Evolutionary conservation across 305 asterid genomes (phyloP), one percentile per base, ranked within the genome.

Genomic region (Fraxinus greggii): DNA sequence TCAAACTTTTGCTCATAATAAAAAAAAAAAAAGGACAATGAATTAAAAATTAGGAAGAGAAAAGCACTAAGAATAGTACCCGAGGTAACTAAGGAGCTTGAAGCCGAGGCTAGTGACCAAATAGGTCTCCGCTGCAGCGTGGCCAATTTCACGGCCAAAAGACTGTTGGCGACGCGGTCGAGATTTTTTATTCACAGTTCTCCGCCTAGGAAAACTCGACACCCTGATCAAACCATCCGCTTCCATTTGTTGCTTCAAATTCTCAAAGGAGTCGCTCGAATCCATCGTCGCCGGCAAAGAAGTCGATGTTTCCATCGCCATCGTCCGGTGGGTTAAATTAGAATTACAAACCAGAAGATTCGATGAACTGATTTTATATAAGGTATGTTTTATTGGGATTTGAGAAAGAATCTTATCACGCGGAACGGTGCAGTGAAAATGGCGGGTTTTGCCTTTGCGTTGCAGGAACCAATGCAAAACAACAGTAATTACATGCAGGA

Each of bases 41-140:
- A 42, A 45, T 12, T 23, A 63, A 77, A n/a, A 65, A 77, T 59
- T 65, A 29, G 75, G 31, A 70, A 81, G 61, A 29, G 33, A 7
- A 63, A 23, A 75, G 19, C 40, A 32, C 15, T 8, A 21, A 29
- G 45, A 75, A 5, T 7, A 69, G 77, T 91, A 97, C 99, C 99
- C 98, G 84, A 97, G 98, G 83, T 86, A 94, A 70, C 95, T 77
- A 82, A 94, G 98, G 87, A 97, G 95, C 94, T 87, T 91, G 89
- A 97, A 92, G 83, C 85, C 86, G 87, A 97, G 98, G 17, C 92
- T 80, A 83, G 99, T 97, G 75, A 94, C 84, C 91, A 97, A 88
- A 73, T 93, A 94, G 80, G 98, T 97, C 86, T 94, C 98, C 17
- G 99, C 98, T 12, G 98, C 99, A 31, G 97, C 98, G 84, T 91